Evolutionary conservation across 768 basidiomycete species (phyloP), one percentile per base, ranked within the genome.

Genomic region (Trametes sanguinea): DNA sequence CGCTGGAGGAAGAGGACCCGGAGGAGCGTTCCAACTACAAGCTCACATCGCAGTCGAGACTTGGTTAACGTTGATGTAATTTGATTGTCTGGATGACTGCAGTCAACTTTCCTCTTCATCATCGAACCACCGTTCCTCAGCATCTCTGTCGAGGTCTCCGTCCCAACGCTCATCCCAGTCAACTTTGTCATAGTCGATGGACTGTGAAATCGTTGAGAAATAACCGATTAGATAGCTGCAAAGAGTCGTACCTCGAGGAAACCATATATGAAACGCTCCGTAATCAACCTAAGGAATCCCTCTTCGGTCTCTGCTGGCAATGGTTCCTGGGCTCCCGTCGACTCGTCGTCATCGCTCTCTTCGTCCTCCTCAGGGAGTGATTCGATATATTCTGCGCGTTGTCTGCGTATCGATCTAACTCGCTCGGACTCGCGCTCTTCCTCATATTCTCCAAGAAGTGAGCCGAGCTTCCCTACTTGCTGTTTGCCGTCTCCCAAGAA

Each of bases 141-240:
- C 79, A 33, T 86, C 85, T 65, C 82, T 74, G 60, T 88, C 87
- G 61, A 81, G 76, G 17, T 84, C 83, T 22, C 63, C 73, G 66
- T 89, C 89, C 74, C 88, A 81, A 43, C 76, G 77, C 57, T 92
- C 90, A 67, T 85, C 83, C 89, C 90, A 92, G 69, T 92, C 90
- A 8, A 89, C 81, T 53, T 71, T 70, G 61, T 88, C 88, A 60
- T 92, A 92, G 65, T 90, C 83, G 35, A 87, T 81, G 4, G 80
- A 78, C 90, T 92, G 69, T 27, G 57, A 35, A 45, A 35, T 54
- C 22, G 57, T 52, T 48, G 35, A 6, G 6, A 44, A 51, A 52
- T 63, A 55, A 58, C 50, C 27, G 14, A 16, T 30, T 6, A 11
- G 3, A 11, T 30, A 29, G 13, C 10, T 2, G 30, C 22, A 50